Base-by-base conservation (phyloP, 768 basidiomycete species). In the Pulveroboletus sp. region DNA sequence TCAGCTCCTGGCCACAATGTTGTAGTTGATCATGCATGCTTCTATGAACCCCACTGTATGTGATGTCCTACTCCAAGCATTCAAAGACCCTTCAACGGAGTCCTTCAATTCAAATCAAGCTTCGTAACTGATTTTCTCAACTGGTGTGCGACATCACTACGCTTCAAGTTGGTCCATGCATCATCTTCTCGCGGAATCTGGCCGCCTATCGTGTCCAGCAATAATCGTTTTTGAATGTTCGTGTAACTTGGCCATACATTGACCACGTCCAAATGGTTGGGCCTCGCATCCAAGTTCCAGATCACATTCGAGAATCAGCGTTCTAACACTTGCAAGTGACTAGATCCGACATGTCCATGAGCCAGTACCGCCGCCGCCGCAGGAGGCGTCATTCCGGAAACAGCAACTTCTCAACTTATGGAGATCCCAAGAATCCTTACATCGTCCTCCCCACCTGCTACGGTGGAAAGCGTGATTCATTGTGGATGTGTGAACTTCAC, bases 321-420 rank as follows among this genome's bases (percentile, higher is more conserved):
- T n/a, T n/a, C n/a, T n/a, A n/a, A n/a, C 27, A 29, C 27, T 4
- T n/a, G 23, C 8, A 22, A 43, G 26, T 12, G 20, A 39, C 17
- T 34, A 38, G 22, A 17, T 19, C 19, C 22, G 37, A 43, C 50
- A 61, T 63, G 61, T 57, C 61, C 27, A 76, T 72, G 2, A 71
- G 76, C 50, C 75, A 73, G 59, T 73, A 80, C 53, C 75, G 74
- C 54, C 81, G 82, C 45, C 80, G 80, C 7, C 75, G 79, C 74
- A 46, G 80, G 81, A 9, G 81, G 81, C 12, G 64, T 76, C 4
- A 61, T 82, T 17, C 79, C 81, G 4, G 73, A 80, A 49, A 80
- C 81, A 6, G 58, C 80, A 22, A 82, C 81, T n/a, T 80, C 81
- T 17, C 82, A 78, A 80, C 79, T 0, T 81, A 79, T 51, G 81